Conservation (phyloP, 768 basidiomycete species). For the Boletus rubescentipes region DNA sequence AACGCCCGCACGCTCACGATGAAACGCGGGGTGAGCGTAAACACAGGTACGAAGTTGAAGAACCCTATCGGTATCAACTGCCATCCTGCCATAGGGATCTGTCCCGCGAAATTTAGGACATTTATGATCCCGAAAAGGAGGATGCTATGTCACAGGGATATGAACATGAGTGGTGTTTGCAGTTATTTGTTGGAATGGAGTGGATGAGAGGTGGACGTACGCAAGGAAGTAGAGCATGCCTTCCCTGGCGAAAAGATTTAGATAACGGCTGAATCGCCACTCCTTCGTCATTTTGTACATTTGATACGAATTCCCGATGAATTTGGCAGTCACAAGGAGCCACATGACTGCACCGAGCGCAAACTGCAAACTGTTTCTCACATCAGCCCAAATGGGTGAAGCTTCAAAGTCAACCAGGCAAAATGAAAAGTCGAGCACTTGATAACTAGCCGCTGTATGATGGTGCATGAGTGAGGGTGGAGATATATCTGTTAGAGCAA, state of each 20-base stretch:
- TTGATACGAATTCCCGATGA: not conserved
- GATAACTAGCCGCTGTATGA: not conserved
- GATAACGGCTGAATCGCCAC: not conserved
- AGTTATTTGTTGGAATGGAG: too few species aligned
- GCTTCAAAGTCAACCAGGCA: not conserved
- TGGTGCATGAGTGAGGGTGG: too few species aligned
- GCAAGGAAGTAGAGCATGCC: conserved; percentile 6
- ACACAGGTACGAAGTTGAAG: not conserved
- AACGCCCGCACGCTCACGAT: conserved; percentile 6
- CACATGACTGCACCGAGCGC: not conserved
- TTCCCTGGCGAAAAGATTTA: conserved; percentile 4
- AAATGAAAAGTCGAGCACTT: not conserved
- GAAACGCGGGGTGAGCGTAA: conserved; percentile 6
- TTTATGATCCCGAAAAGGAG: not conserved
- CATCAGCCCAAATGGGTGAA: not conserved
- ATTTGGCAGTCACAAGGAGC: not conserved
- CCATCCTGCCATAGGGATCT: not conserved
- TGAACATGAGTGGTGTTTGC: not conserved
- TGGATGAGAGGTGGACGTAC: not conserved
- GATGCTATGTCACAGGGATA: not conserved
- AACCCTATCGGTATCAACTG: not conserved
- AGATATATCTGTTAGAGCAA: not conserved
- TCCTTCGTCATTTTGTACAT: not conserved
- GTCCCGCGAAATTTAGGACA: not conserved
- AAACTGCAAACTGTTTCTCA: not conserved